phyloP scores from a whole-genome alignment of 352 stramenopile genomes.

The Globisporangium lucens region DNA sequence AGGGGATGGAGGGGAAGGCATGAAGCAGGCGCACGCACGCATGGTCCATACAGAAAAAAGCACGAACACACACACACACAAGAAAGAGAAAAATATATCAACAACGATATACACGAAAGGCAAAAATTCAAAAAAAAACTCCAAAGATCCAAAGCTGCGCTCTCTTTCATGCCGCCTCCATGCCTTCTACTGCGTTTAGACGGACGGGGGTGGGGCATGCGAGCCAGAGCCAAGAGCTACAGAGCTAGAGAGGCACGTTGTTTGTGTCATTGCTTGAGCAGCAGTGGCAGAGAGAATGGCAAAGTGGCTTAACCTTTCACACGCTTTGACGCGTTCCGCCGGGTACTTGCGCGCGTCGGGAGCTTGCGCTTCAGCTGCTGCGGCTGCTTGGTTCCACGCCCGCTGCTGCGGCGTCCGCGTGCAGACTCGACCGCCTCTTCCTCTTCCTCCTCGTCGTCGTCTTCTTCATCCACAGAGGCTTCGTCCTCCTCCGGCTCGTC shows the following conservation, averaged over 20 bases:
- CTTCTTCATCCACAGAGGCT: constrained; percentile 26
- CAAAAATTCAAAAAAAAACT: constrained; percentile 13
- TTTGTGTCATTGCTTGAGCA: not conserved
- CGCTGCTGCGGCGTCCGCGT: constrained; percentile 22
- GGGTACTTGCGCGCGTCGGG: constrained; percentile 14
- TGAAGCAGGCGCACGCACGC: not conserved
- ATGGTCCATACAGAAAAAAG: not conserved
- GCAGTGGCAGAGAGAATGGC: constrained; percentile 2
- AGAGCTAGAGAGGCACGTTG: constrained; percentile 2
- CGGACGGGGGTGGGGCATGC: not conserved
- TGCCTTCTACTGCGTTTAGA: constrained; percentile 2
- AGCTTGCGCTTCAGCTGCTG: constrained; percentile 25
- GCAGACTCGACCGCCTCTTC: constrained; percentile 28
- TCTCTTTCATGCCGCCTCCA: constrained; percentile 1
- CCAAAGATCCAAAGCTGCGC: constrained; percentile 1
- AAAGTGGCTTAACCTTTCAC: constrained; percentile 56
- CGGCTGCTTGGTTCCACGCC: constrained; percentile 14
- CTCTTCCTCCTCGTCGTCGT: constrained; percentile 24
- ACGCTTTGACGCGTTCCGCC: constrained; percentile 39
- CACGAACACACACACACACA: constrained; percentile 11
- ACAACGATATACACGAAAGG: constrained; percentile 15
- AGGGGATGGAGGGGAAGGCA: not conserved
- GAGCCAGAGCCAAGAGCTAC: not conserved
- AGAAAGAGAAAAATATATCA: constrained; percentile 15
- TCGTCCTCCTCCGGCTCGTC: constrained; percentile 27